A percentile compares a stretch with the other conserved stretches of the same genome.
phyloP scores from a whole-genome alignment of 106 monocot genomes.

The Xerophyta viscosa region DNA sequence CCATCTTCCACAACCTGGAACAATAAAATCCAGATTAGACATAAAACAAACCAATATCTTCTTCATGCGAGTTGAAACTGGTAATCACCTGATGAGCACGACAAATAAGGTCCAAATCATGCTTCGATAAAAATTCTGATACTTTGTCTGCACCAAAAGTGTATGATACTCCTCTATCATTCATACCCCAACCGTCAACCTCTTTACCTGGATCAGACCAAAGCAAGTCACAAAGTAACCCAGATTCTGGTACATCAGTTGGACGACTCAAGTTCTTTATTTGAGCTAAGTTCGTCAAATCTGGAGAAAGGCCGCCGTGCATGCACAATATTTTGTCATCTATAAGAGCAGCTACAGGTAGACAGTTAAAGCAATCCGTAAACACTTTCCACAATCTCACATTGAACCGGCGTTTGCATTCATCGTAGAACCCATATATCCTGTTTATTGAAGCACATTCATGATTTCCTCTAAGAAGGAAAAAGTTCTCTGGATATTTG shows the following conservation, averaged over 20 bases:
- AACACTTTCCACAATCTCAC: conserved; percentile 44
- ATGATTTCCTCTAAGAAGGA: conserved; percentile 42
- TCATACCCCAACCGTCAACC: conserved; percentile 43
- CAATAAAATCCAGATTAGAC: not conserved
- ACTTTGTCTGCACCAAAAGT: conserved; percentile 47
- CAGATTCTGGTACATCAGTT: conserved; percentile 42
- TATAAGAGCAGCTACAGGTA: conserved; percentile 46
- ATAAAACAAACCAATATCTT: not conserved
- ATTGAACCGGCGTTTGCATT: conserved; percentile 47
- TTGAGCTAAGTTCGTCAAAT: conserved; percentile 31
- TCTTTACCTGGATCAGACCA: conserved; percentile 47
- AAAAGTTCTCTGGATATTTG: conserved; percentile 46
- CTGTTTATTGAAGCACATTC: conserved; percentile 50
- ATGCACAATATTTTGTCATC: conserved; percentile 50
- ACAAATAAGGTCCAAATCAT: conserved; percentile 43
- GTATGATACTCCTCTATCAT: conserved; percentile 49
- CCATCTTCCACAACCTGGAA: conserved; percentile 52
- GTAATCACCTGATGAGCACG: conserved; percentile 38
- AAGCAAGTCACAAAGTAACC: conserved; percentile 43
- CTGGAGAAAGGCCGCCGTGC: conserved; percentile 45
- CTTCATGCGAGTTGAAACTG: too few species aligned
- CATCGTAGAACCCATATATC: conserved; percentile 52
- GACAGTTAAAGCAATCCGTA: conserved; percentile 45
- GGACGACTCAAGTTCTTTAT: conserved; percentile 32
- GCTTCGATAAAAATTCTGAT: conserved; percentile 26